These are phyloP conservation scores for Verbascum thapsus DNA, from an alignment of 257 asterid species.

Conservation along the genomic window DNA sequence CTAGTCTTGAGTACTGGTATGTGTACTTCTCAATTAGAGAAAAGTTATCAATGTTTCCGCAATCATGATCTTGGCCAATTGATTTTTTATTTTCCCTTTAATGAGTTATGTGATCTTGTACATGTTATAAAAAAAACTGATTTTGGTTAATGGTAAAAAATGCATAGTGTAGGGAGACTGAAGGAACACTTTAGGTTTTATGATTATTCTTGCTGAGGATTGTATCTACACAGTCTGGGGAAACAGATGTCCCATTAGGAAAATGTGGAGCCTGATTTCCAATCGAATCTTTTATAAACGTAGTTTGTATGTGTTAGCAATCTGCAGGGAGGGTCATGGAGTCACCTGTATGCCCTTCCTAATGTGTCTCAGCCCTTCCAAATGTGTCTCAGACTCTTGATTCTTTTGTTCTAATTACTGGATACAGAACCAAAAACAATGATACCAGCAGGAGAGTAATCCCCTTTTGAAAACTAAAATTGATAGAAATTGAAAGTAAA, in stretches of 20 bases:
- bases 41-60: not conserved
- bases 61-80: slow-evolving; percentile 17
- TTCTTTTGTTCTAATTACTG: slow-evolving; percentile 3
- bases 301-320: slow-evolving; percentile 11
- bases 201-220: slow-evolving; percentile 14
- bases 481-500: no score
- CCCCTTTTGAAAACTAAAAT: no score
- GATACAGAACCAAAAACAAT: slow-evolving; percentile 20
- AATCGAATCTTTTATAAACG: slow-evolving; percentile 9
- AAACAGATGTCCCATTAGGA: slow-evolving; percentile 8
- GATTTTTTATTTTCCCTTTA: not conserved
- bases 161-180: slow-evolving; percentile 27
- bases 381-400: not conserved
- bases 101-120: slow-evolving; percentile 13
- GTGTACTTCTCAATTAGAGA: slow-evolving; percentile 33
- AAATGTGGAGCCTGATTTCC: slow-evolving; percentile 8
- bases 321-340: not conserved
- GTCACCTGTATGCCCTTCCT: not conserved
- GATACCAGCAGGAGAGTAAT: slow-evolving; percentile 6
- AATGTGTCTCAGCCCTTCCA: slow-evolving; percentile 10
- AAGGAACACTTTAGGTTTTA: slow-evolving; percentile 2
- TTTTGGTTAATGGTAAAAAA: slow-evolving; percentile 14
- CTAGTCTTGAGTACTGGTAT: slow-evolving; percentile 94
- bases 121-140: slow-evolving; percentile 3
- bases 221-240: slow-evolving; percentile 16